These are phyloP conservation scores for Acacia concinna DNA, from an alignment of 331 rosid species.

Conservation along the genomic window DNA sequence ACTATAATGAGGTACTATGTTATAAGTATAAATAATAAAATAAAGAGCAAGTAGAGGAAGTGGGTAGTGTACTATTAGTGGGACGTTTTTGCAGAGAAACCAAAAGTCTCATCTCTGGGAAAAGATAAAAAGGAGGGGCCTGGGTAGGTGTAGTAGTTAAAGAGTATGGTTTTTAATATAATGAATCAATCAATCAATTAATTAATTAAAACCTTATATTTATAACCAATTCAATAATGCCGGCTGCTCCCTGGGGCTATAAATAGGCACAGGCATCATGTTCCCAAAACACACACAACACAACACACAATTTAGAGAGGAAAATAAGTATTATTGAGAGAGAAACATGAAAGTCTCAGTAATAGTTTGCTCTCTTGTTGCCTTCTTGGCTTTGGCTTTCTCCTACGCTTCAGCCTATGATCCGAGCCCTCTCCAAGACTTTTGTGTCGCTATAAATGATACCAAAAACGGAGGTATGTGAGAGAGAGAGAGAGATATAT, in stretches of 20 bases:
- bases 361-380: not conserved
- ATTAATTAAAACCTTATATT: too few relatives aligned
- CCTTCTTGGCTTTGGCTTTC: not conserved
- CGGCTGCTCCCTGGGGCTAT: not conserved
- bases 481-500: too few relatives aligned
- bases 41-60: not conserved
- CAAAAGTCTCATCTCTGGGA: not conserved
- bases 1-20: too few relatives aligned
- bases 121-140: too few relatives aligned
- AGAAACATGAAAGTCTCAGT: not conserved
- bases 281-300: not conserved
- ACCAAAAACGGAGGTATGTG: not conserved
- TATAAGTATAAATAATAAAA: too few relatives aligned
- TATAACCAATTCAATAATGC: not conserved
- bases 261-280: not conserved
- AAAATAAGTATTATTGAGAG: not conserved
- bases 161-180: too few relatives aligned
- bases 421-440: not conserved
- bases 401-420: not conserved
- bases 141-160: not conserved
- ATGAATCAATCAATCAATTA: too few relatives aligned
- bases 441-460: not conserved
- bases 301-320: not conserved
- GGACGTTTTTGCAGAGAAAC: not conserved
- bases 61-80: not conserved